A percentile compares a stretch with the other conserved stretches of the same genome.
These are phyloP conservation scores for Blastobotrys illinoisensis DNA, from an alignment of 1,139 yeast genomes.

Conservation along the genomic window DNA sequence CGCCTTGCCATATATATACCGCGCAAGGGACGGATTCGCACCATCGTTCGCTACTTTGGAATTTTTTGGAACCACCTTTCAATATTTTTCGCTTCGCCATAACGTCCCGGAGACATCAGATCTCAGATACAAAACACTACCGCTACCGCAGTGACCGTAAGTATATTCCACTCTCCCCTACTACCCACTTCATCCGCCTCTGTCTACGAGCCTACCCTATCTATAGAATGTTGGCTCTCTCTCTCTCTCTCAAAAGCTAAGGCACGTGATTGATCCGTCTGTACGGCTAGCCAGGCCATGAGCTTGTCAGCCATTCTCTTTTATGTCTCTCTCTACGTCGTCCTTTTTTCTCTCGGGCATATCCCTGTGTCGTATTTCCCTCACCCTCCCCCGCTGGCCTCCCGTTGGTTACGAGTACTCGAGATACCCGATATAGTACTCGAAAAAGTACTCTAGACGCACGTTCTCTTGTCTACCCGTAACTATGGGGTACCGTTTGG, in stretches of 20 bases:
- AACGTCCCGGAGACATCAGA: neutral
- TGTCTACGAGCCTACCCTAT: too few species aligned
- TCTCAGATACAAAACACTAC: neutral
- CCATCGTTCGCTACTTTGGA: neutral
- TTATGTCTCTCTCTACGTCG: neutral
- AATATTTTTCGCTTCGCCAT: neutral
- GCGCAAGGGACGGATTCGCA: neutral
- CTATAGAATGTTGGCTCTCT: too few species aligned
- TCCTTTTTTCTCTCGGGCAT: too few species aligned
- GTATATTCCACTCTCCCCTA: neutral
- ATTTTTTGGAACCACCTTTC: neutral
- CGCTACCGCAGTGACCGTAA: neutral
- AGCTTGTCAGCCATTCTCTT: neutral
- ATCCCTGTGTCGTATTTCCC: too few species aligned
- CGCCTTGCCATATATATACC: neutral
- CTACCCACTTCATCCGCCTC: neutral
- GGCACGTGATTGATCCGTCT: neutral
- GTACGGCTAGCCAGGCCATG: too few species aligned
- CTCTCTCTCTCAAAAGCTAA: too few species aligned
- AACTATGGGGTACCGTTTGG: neutral
- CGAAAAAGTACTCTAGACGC: neutral
- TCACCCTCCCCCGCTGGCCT: too few species aligned
- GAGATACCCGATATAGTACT: too few species aligned
- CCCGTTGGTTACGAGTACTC: too few species aligned
- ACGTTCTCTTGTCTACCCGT: neutral